These are phyloP conservation scores for Phialemoniopsis sp. DNA, from an alignment of 2,329 filamentous ascomycete genomes.

Conservation along the genomic window DNA sequence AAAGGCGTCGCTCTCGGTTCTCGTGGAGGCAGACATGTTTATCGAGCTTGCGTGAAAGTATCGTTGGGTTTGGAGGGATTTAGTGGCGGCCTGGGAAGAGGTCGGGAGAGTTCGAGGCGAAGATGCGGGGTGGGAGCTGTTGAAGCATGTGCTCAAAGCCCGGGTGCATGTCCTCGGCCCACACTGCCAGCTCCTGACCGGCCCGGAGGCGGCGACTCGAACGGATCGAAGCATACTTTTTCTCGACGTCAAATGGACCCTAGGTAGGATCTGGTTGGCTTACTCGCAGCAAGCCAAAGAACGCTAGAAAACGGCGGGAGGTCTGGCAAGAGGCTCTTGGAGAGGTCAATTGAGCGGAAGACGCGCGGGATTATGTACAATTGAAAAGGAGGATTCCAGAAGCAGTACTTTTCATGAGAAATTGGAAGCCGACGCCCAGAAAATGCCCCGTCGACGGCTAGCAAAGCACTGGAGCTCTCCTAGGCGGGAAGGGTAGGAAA, in stretches of 20 bases:
- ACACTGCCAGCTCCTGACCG: conserved; percentile 20
- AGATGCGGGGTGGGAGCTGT: conserved; percentile 12
- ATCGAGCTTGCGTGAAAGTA: conserved; percentile 38
- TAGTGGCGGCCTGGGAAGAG: conserved; percentile 12
- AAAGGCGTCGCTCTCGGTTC: conserved; percentile 96
- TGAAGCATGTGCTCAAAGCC: conserved; percentile 26
- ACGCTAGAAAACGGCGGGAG: too few relatives aligned
- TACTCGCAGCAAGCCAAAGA: too few relatives aligned
- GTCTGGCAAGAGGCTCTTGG: too few relatives aligned
- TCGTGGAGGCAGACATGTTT: conserved; percentile 49
- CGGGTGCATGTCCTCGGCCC: conserved; percentile 27
- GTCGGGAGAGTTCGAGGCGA: conserved; percentile 12
- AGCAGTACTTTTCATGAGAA: too few relatives aligned
- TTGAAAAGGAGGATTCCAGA: too few relatives aligned
- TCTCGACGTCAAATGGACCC: too few relatives aligned
- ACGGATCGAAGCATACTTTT: conserved; percentile 29
- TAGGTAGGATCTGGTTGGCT: neutral
- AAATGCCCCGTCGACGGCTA: too few relatives aligned
- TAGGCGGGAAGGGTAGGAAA: too few relatives aligned
- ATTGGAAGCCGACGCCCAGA: too few relatives aligned
- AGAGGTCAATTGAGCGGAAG: too few relatives aligned
- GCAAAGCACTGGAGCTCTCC: too few relatives aligned
- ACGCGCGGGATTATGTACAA: too few relatives aligned
- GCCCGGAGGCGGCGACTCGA: conserved; percentile 23
- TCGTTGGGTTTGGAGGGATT: conserved; percentile 19